Conservation (phyloP, 257 asterid species). For the Jacaranda copaia region DNA sequence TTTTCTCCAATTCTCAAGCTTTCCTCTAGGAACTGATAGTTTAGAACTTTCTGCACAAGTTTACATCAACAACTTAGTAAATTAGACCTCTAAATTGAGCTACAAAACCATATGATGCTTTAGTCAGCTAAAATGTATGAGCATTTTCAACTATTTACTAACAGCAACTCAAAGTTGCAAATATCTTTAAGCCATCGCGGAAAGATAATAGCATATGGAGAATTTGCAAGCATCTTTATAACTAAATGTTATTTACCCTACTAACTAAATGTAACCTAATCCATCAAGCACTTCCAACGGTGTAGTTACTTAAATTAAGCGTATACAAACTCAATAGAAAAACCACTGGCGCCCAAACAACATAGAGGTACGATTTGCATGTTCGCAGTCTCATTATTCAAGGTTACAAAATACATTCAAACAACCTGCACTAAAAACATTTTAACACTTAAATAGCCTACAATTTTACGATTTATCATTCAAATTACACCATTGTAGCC, state of each 20-base stretch:
- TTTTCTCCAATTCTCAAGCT: constrained; percentile 77
- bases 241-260: neutral
- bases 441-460: constrained; percentile 7
- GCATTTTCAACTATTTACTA: constrained; percentile 5
- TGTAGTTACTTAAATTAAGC: neutral
- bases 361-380: neutral
- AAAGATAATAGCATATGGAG: neutral
- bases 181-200: constrained; percentile 13
- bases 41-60: constrained; percentile 65
- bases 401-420: neutral
- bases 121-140: constrained; percentile 2
- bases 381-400: neutral
- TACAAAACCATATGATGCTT: constrained; percentile 11
- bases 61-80: constrained; percentile 20
- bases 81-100: constrained; percentile 1
- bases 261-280: constrained; percentile 9
- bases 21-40: constrained; percentile 89
- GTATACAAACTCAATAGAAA: neutral
- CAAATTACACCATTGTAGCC: no score
- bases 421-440: constrained; percentile 1
- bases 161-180: constrained; percentile 20
- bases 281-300: neutral
- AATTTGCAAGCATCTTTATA: neutral
- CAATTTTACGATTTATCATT: neutral
- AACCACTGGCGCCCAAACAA: constrained; percentile 2